Conservation (phyloP, 176 grass and related monocot species). For the Coix lacrymajobi region DNA sequence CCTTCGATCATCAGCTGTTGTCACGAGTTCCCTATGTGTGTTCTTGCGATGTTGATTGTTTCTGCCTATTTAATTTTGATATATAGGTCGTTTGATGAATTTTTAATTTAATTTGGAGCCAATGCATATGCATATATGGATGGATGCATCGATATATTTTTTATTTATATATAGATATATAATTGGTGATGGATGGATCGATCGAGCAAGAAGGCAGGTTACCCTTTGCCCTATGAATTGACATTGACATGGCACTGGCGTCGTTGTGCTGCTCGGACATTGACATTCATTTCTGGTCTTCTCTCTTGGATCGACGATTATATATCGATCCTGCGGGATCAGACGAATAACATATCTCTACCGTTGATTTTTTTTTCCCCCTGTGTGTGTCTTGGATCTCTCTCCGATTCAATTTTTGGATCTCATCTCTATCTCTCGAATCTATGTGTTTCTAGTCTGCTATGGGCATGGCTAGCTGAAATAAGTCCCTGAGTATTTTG, state of each 20-base stretch:
- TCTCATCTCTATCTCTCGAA: too few relatives aligned
- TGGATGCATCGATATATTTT: neutral
- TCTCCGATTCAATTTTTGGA: too few relatives aligned
- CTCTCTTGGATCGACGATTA: neutral
- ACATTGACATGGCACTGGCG: conserved; percentile 24
- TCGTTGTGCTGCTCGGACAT: conserved; percentile 36
- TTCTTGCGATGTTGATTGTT: neutral
- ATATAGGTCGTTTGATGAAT: neutral
- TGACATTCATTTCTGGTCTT: neutral
- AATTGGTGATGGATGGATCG: too few relatives aligned
- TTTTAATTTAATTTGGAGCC: neutral
- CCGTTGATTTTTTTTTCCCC: too few relatives aligned
- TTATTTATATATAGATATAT: neutral
- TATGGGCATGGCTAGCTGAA: too few relatives aligned
- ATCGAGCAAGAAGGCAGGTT: conserved; percentile 33
- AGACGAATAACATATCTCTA: neutral
- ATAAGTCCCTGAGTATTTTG: too few relatives aligned
- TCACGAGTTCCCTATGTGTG: neutral
- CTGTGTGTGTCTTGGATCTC: too few relatives aligned
- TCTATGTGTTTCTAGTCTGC: too few relatives aligned
- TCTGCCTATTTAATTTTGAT: neutral
- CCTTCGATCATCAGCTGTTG: too few relatives aligned
- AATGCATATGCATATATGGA: neutral
- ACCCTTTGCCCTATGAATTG: conserved; percentile 17
- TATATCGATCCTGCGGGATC: neutral